A percentile compares a stretch with the other conserved stretches of the same genome.
phyloP scores from a whole-genome alignment of 768 basidiomycete species.

The Lentinula sp. region DNA sequence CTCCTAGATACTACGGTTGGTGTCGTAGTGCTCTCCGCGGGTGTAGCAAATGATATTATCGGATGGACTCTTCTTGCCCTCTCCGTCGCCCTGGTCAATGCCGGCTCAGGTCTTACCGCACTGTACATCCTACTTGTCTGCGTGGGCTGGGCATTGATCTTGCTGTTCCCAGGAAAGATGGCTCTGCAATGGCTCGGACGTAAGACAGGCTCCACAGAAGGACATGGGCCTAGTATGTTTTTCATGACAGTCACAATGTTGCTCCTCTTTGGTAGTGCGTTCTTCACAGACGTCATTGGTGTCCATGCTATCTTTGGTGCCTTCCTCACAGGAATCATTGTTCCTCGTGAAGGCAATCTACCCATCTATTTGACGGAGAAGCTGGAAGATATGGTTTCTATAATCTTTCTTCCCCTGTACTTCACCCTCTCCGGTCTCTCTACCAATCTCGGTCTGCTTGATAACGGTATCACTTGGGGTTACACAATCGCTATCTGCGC shows the following conservation, averaged over 20 bases:
- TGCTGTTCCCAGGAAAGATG: slow-evolving; percentile 61
- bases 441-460: slow-evolving; percentile 80
- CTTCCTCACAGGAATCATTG: slow-evolving; percentile 74
- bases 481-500: slow-evolving; percentile 76
- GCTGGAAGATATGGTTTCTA: slow-evolving; percentile 90
- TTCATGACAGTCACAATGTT: slow-evolving; percentile 87
- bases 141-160: slow-evolving; percentile 73
- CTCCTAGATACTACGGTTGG: slow-evolving; percentile 90
- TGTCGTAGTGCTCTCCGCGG: slow-evolving; percentile 87
- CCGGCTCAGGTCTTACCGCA: slow-evolving; percentile 75
- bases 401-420: slow-evolving; percentile 91
- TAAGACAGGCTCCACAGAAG: slow-evolving; percentile 73
- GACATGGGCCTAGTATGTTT: slow-evolving; percentile 70
- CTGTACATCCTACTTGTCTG: slow-evolving; percentile 80
- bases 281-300: slow-evolving; percentile 91
- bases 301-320: slow-evolving; percentile 92
- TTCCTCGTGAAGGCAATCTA: slow-evolving; percentile 86
- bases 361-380: slow-evolving; percentile 88
- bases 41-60: slow-evolving; percentile 83
- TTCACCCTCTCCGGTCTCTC: slow-evolving; percentile 89
- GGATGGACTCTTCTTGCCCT: slow-evolving; percentile 89
- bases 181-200: slow-evolving; percentile 68
- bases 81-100: slow-evolving; percentile 89
- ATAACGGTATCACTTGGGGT: slow-evolving; percentile 81
- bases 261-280: slow-evolving; percentile 79